Evolutionary conservation across 1,139 yeast genomes (phyloP).

Genomic region (Pichiaceae sp.): DNA sequence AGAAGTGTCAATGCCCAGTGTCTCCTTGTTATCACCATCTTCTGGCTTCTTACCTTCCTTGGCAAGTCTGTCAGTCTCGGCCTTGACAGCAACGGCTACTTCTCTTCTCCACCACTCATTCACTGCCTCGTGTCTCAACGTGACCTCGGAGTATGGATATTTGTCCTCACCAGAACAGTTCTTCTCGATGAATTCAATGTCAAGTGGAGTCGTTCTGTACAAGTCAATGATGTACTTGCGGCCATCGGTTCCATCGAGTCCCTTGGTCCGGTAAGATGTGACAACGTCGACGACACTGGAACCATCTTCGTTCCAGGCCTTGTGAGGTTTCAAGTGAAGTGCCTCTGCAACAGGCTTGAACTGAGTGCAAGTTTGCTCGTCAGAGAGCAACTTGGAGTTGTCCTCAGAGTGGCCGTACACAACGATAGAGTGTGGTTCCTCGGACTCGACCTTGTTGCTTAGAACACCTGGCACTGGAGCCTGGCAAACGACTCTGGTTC

Average conservation of each 20-base stretch:
- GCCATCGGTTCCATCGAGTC: slow-evolving; percentile 78
- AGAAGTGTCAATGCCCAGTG: slow-evolving; percentile 49
- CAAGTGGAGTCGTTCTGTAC: slow-evolving; percentile 78
- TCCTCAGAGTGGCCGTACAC: slow-evolving; percentile 62
- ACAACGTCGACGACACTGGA: slow-evolving; percentile 39
- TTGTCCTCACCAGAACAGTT: slow-evolving; percentile 36
- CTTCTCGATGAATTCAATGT: slow-evolving; percentile 62
- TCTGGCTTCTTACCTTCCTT: slow-evolving; percentile 24
- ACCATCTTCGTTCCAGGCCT: slow-evolving; percentile 36
- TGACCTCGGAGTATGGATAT: slow-evolving; percentile 77
- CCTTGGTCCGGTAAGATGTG: slow-evolving; percentile 76
- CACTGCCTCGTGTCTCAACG: slow-evolving; percentile 80
- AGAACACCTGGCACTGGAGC: slow-evolving; percentile 97
- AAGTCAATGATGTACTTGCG: slow-evolving; percentile 80
- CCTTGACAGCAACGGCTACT: slow-evolving; percentile 45
- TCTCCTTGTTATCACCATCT: slow-evolving; percentile 31
- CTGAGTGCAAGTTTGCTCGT: slow-evolving; percentile 39
- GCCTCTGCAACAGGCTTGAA: slow-evolving; percentile 60
- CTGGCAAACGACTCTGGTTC: slow-evolving; percentile 83
- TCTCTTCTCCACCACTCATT: slow-evolving; percentile 83
- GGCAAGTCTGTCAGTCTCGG: slow-evolving; percentile 42
- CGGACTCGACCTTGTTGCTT: slow-evolving; percentile 26
- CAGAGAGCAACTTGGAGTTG: slow-evolving; percentile 30
- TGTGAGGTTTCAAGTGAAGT: slow-evolving; percentile 71
- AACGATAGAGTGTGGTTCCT: slow-evolving; percentile 30